Conservation (phyloP, 805 yeast genomes). For the Schizosaccharomyces osmophilus region DNA sequence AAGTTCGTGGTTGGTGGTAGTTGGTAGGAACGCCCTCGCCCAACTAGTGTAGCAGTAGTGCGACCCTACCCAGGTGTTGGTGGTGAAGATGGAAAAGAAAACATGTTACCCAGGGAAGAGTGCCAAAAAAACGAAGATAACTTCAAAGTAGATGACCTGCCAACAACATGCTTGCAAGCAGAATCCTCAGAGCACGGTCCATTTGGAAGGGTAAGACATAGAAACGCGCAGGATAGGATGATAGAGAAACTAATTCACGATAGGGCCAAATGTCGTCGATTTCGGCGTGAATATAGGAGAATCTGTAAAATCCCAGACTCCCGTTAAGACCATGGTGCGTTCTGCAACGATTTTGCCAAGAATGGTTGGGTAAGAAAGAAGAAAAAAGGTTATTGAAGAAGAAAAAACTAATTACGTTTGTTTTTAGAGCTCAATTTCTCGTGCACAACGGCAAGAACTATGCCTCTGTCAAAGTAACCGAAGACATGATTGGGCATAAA, state of each 20-base stretch:
- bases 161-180: neutral
- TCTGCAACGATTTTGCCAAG: conserved; percentile 86
- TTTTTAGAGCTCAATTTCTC: conserved; percentile 40
- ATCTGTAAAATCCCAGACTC: conserved; percentile 55
- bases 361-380: conserved; percentile 40
- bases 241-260: neutral
- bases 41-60: neutral
- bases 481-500: conserved; percentile 91
- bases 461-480: conserved; percentile 63
- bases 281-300: conserved; percentile 49
- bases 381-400: too few species aligned
- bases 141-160: too few species aligned
- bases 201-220: conserved; percentile 18
- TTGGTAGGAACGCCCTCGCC: neutral
- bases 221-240: neutral
- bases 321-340: conserved; percentile 89
- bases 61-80: too few species aligned
- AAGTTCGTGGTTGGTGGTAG: neutral
- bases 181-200: conserved; percentile 12
- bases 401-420: neutral
- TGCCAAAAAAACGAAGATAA: too few species aligned
- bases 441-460: conserved; percentile 91
- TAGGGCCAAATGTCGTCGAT: conserved; percentile 81
- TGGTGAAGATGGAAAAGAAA: too few species aligned
- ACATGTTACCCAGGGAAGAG: too few species aligned